A percentile compares a stretch with the other conserved stretches of the same genome.
Evolutionary conservation across 345 rosid genomes (phyloP).

Genomic region (Hibiscus tridactylites): DNA sequence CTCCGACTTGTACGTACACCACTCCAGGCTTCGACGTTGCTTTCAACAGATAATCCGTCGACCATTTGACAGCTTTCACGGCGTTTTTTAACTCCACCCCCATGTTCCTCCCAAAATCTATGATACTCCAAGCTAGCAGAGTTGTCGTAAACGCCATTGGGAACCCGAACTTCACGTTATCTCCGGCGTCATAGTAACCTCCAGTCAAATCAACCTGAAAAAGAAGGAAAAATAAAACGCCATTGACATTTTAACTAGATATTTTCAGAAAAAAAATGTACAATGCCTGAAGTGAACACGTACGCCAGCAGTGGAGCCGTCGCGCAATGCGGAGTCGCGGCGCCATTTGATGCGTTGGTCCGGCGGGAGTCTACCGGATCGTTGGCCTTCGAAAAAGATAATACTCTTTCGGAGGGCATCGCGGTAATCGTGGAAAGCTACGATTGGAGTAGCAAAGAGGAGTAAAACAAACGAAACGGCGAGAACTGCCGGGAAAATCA

Average conservation of each 20-base stretch:
- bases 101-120: constrained; percentile 82
- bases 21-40: constrained; percentile 67
- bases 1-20: constrained; percentile 73
- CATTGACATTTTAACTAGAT: background rate
- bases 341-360: constrained; percentile 81
- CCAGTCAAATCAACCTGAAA: constrained; percentile 70
- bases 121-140: constrained; percentile 80
- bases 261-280: constrained; percentile 8
- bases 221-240: background rate
- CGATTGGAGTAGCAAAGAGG: constrained; percentile 13
- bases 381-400: constrained; percentile 93
- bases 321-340: constrained; percentile 77
- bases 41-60: constrained; percentile 74
- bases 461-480: constrained; percentile 21
- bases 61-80: constrained; percentile 69
- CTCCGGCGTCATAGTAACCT: constrained; percentile 97
- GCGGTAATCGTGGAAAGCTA: constrained; percentile 53
- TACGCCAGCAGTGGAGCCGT: constrained; percentile 59
- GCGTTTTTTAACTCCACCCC: constrained; percentile 63
- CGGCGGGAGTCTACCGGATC: constrained; percentile 74
- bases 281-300: constrained; percentile 16
- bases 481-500: constrained; percentile 18
- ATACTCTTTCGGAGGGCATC: constrained; percentile 81
- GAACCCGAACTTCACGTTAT: constrained; percentile 85
- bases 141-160: constrained; percentile 98